Evolutionary conservation across 2,329 filamentous ascomycete species (phyloP), one percentile per base, ranked within the genome.

Genomic region (Alternaria dauci): DNA sequence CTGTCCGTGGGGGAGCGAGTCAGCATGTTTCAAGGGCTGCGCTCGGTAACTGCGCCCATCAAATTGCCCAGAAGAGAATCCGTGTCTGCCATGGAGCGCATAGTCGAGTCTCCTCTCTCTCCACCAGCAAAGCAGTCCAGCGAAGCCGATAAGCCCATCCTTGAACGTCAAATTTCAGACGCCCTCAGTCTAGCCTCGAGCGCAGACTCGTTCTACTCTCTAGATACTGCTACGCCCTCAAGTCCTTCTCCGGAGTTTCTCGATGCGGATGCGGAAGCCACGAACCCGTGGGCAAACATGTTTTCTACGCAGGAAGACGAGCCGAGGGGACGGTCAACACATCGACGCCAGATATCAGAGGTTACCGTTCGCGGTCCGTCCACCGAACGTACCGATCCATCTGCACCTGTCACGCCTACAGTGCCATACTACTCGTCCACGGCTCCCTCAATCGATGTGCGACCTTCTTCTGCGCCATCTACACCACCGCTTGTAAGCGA

Each of bases 401-500:
- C 66, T 42, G 47, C 66, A 47, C 65, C 68, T 34, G 52, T 67
- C 8, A 74, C 73, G n/a, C 70, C 71, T 34, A 70, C 69, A n/a
- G 52, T 57, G 36, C 60, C 63, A 26, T 66, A 68, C 8, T 61
- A 69, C 38, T 48, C 67, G 8, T 63, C 55, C 7, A 63, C 70
- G 36, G 65, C 61, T 8, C 64, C 70, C 18, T 65, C 64, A 12
- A 66, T 67, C 30, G 64, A 71, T 39, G 54, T 71, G 28, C 68
- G 64, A 8, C 66, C 69, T 9, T 75, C 68, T 12, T 77, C 78
- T 26, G 71, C 74, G 5, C 78, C 81, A n/a, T 77, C 77, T 36
- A 83, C 82, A 6, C 81, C 82, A 42, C 80, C 78, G n/a, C 72
- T 84, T 14, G 70, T 77, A 18, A 79, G 75, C 51, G 81, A 84